These are phyloP conservation scores for Trichoderma afroharzianum DNA, from an alignment of 2,329 filamentous ascomycete species.

Conservation along the genomic window DNA sequence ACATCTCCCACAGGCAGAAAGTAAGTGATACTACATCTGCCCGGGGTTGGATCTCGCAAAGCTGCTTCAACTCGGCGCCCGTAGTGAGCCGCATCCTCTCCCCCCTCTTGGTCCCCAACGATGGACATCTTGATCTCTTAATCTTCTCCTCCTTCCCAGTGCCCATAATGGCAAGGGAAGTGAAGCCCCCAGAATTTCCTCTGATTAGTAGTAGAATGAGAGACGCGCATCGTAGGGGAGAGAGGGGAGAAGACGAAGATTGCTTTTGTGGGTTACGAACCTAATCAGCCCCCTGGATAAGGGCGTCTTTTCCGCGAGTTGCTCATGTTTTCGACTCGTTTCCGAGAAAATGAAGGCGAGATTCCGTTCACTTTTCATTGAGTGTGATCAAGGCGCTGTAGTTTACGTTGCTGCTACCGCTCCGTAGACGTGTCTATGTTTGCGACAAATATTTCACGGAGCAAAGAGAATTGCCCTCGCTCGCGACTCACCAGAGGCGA, in stretches of 20 bases:
- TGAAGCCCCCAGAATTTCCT: not conserved
- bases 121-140: not conserved
- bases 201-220: not conserved
- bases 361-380: not conserved
- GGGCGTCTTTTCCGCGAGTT: not conserved
- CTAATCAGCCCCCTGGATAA: not conserved
- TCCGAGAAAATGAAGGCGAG: not conserved
- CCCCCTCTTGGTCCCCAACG: constrained; percentile 16
- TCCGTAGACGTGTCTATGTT: constrained; percentile 35
- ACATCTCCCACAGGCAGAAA: constrained; percentile 36
- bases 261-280: constrained; percentile 18
- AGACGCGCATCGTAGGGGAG: constrained; percentile 25
- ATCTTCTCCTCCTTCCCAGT: not conserved
- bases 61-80: constrained; percentile 66
- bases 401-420: constrained; percentile 53
- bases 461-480: not conserved
- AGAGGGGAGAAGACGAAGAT: constrained; percentile 22
- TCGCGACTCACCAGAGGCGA: constrained; percentile 79
- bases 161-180: not conserved
- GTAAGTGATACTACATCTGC: not conserved
- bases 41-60: constrained; percentile 50
- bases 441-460: not conserved
- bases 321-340: not conserved
- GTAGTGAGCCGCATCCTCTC: constrained; percentile 70
- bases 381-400: not conserved